These are phyloP conservation scores for Myrmaecium sp. DNA, from an alignment of 2,329 filamentous ascomycete genomes.

Conservation along the genomic window DNA sequence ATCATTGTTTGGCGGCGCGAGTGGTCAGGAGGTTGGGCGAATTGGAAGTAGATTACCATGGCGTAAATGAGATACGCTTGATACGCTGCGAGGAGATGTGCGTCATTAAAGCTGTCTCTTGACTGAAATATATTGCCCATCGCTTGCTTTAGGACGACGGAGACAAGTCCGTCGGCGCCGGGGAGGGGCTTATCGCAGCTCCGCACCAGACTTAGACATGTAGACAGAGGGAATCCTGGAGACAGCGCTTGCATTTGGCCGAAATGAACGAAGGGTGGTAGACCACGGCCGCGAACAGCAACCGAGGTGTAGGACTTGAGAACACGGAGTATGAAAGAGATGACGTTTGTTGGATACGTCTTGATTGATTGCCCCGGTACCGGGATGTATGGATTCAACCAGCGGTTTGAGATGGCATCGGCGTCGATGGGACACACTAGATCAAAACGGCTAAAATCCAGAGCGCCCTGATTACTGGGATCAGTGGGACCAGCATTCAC, in stretches of 20 bases:
- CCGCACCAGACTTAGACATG: conserved; percentile 5
- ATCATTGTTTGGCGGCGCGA: conserved; percentile 29
- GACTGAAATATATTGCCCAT: conserved; percentile 4
- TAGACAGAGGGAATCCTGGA: conserved; percentile 6
- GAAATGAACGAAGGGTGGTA: conserved; percentile 30
- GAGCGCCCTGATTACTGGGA: too few species aligned
- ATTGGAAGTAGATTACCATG: conserved; percentile 30
- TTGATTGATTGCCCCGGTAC: conserved; percentile 27
- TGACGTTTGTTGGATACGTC: conserved; percentile 21
- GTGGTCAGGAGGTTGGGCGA: conserved; percentile 9
- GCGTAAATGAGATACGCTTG: conserved; percentile 39
- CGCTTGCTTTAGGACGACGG: conserved; percentile 3
- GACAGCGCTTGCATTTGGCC: conserved; percentile 15
- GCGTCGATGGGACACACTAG: conserved; percentile 31
- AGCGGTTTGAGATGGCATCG: conserved; percentile 31
- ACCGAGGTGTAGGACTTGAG: conserved; percentile 28
- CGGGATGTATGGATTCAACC: conserved; percentile 32
- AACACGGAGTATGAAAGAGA: conserved; percentile 23
- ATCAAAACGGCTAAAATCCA: conserved; percentile 19
- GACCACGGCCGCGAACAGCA: conserved; percentile 9
- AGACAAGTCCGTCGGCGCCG: conserved; percentile 1
- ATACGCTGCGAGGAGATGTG: conserved; percentile 26
- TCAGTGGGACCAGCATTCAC: too few species aligned
- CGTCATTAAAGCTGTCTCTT: conserved; percentile 9
- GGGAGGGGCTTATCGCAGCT: conserved; percentile 3